Evolutionary conservation across 2,329 filamentous ascomycete species (phyloP).

Genomic region (Diaporthe longicolla): DNA sequence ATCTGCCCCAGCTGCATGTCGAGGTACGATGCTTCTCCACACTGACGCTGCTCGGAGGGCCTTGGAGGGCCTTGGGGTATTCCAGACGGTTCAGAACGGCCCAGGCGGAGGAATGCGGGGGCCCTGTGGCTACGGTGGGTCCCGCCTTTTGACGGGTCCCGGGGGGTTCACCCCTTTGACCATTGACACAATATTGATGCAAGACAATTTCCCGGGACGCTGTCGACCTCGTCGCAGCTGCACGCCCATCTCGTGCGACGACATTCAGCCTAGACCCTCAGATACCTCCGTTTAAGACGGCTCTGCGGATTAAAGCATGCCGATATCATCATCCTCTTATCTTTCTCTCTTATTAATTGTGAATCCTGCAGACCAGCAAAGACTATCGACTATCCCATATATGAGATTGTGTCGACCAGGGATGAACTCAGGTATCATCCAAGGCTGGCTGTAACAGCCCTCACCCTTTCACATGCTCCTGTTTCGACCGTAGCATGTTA

Average conservation of each 20-base stretch:
- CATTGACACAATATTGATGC: constrained; percentile 25
- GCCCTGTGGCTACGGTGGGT: constrained; percentile 1
- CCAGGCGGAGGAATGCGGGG: constrained; percentile 28
- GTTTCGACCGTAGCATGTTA: not conserved
- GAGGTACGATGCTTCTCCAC: constrained; percentile 21
- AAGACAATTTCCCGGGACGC: constrained; percentile 37
- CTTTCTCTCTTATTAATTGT: not conserved
- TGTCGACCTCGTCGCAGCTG: constrained; percentile 13
- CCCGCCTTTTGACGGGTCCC: not conserved
- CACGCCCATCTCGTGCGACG: not conserved
- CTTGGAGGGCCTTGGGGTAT: not conserved
- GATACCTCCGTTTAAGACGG: too few relatives aligned
- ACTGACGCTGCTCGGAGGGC: constrained; percentile 12
- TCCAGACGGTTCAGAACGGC: constrained; percentile 16
- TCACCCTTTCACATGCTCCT: constrained; percentile 10
- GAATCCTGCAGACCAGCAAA: not conserved
- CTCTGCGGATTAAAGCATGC: not conserved
- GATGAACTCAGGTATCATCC: too few relatives aligned
- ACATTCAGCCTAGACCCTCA: not conserved
- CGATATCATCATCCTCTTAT: not conserved
- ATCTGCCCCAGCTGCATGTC: constrained; percentile 31
- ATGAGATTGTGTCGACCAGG: not conserved
- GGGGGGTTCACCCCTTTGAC: not conserved
- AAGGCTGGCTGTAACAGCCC: not conserved
- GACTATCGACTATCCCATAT: too few relatives aligned